Percentiles rank a stretch among this genome's conserved stretches.
These are phyloP conservation scores for Escallonia rubra DNA, from an alignment of 129 eudicot species.

Conservation along the genomic window DNA sequence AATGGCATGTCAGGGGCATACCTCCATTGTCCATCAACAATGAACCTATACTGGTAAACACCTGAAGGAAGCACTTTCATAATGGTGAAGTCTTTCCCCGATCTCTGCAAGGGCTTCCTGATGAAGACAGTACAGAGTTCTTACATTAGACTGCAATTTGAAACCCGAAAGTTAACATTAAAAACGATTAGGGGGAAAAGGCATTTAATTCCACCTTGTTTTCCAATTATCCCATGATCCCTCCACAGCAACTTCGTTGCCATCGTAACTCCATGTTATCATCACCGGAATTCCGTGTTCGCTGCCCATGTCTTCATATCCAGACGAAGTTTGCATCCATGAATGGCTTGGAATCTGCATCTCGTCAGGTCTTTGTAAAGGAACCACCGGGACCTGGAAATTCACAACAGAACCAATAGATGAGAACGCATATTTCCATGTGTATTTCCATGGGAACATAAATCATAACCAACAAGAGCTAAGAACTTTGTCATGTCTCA, in stretches of 20 bases:
- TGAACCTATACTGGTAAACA: constrained; percentile 87
- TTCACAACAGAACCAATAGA: constrained; percentile 8
- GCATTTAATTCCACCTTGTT: constrained; percentile 45
- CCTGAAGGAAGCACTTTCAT: constrained; percentile 97
- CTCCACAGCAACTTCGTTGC: constrained; percentile 87
- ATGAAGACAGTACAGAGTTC: not conserved
- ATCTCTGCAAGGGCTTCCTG: constrained; percentile 87
- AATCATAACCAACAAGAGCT: not conserved
- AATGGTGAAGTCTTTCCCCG: constrained; percentile 94
- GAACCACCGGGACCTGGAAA: constrained; percentile 79
- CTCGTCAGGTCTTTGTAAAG: constrained; percentile 95
- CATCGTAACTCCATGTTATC: constrained; percentile 93
- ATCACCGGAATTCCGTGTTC: constrained; percentile 92
- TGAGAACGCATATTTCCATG: not conserved
- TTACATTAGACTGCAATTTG: not conserved
- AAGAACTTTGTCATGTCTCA: not conserved
- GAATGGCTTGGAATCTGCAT: constrained; percentile 68
- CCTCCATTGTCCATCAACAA: constrained; percentile 94
- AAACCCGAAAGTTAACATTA: too few relatives aligned
- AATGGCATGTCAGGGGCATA: constrained; percentile 82
- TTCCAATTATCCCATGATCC: constrained; percentile 99
- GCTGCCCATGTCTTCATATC: constrained; percentile 50
- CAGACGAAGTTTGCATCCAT: constrained; percentile 77
- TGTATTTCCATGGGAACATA: not conserved
- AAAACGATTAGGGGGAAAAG: too few relatives aligned